Evolutionary conservation across 306 rosid genomes (phyloP).

Genomic region (Ormosia emarginata): DNA sequence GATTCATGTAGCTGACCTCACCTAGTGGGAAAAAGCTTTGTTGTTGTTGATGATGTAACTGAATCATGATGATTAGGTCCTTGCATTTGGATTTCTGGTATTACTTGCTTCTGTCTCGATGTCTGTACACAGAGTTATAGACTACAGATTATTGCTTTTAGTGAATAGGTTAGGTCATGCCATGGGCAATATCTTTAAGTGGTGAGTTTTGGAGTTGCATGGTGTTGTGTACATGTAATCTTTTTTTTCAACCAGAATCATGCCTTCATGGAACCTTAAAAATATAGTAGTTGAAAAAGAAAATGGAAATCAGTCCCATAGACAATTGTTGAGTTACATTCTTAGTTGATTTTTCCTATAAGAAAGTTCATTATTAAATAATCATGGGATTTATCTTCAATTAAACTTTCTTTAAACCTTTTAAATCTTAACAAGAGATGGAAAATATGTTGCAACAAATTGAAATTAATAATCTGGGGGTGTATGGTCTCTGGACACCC

Average conservation of each 20-base stretch:
- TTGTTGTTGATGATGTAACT: background rate
- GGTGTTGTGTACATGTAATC: background rate
- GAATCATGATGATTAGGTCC: background rate
- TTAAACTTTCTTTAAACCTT: background rate
- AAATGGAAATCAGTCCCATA: background rate
- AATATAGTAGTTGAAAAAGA: background rate
- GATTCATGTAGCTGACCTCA: no score
- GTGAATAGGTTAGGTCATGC: background rate
- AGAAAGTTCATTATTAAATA: background rate
- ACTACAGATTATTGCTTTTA: no score
- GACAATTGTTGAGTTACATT: background rate
- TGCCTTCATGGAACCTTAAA: background rate
- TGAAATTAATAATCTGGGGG: background rate
- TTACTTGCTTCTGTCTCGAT: background rate
- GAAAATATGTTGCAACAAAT: background rate
- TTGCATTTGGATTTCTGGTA: background rate
- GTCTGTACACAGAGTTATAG: background rate
- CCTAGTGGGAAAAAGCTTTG: no score
- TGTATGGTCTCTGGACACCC: background rate
- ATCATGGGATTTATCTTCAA: background rate
- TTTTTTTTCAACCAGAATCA: background rate
- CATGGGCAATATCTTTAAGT: background rate
- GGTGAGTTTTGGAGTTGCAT: background rate
- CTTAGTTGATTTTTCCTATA: background rate
- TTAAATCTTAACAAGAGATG: background rate